These are phyloP conservation scores for Mycena maculata DNA, from an alignment of 768 basidiomycete genomes.

Conservation along the genomic window DNA sequence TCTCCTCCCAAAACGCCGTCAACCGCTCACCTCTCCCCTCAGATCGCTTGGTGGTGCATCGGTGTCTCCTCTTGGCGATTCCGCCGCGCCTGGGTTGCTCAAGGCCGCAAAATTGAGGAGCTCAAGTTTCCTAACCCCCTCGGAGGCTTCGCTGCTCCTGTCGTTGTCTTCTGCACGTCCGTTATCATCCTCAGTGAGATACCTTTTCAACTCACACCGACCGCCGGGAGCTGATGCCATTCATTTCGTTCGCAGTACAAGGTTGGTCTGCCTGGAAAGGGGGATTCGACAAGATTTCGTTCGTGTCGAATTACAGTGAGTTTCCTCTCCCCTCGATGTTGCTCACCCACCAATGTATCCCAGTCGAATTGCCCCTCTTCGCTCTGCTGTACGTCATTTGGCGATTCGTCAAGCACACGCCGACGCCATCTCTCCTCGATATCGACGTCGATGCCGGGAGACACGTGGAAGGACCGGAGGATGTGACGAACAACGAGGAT, in stretches of 20 bases:
- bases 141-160: constrained; percentile 19
- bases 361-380: constrained; percentile 16
- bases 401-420: constrained; percentile 17
- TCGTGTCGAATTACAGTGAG: constrained; percentile 20
- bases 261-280: constrained; percentile 21
- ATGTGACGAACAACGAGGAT: constrained; percentile 14
- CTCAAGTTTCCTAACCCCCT: constrained; percentile 22
- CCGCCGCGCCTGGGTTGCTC: constrained; percentile 22
- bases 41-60: constrained; percentile 25
- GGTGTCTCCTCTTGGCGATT: constrained; percentile 21
- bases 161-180: constrained; percentile 17
- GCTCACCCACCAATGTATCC: background rate
- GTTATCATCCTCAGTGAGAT: constrained; percentile 19
- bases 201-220: background rate
- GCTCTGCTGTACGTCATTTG: constrained; percentile 17
- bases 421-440: constrained; percentile 10
- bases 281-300: constrained; percentile 18
- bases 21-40: background rate
- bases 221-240: background rate
- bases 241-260: constrained; percentile 20
- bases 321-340: constrained; percentile 2
- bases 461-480: constrained; percentile 18
- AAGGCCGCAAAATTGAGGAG: constrained; percentile 10
- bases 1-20: background rate
- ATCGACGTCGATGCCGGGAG: constrained; percentile 20